Evolutionary conservation across 805 yeast genomes (phyloP), one percentile per base, ranked within the genome.

Genomic region (Starmerella tilneyi): DNA sequence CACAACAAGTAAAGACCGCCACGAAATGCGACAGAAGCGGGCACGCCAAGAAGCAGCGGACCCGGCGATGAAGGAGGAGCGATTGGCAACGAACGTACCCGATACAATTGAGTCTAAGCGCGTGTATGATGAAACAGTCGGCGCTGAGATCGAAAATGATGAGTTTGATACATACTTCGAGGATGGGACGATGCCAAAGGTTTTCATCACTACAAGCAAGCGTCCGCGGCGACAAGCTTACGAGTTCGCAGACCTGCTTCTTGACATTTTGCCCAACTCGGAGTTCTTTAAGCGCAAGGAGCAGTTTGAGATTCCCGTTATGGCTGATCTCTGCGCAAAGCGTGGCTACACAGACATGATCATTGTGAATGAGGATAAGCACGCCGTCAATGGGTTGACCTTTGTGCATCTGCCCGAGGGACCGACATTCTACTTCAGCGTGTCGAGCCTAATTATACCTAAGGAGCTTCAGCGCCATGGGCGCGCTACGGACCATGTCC

Each of bases 351-450:
- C 96, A 0, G 94, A 88, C 59, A 67, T 92, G 57, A 68, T 92
- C 24, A 86, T 92, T 40, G 76, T 92, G 49, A 92, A 92, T 62
- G 98, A 92, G 64, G 96, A 85, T 65, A 88, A 88, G 65, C 92
- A 89, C 64, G 74, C 73, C 51, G 94, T 92, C 30, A 88, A 83
- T 43, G 98, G 98, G 2, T 66, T 92, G 47, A 85, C 97, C 1
- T 83, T 92, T 59, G 81, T 92, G 46, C 96, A 92, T 66, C 71
- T 92, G 48, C 98, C 98, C 8, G 83, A 74, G 37, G 98, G 98
- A 1, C 98, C 98, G 29, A 82, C 96, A 0, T 85, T 85, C 61
- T 88, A 89, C 65, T 92, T 92, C 59, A 80, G 92, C 23, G 68
- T 92, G 4, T 70, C 85, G 7, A 84, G 94, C 3, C 71, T 82